Percentiles rank a stretch among this genome's conserved stretches.
These are phyloP conservation scores for Penicillium dipodomyicola DNA, from an alignment of 495 filamentous ascomycete species.

Conservation along the genomic window DNA sequence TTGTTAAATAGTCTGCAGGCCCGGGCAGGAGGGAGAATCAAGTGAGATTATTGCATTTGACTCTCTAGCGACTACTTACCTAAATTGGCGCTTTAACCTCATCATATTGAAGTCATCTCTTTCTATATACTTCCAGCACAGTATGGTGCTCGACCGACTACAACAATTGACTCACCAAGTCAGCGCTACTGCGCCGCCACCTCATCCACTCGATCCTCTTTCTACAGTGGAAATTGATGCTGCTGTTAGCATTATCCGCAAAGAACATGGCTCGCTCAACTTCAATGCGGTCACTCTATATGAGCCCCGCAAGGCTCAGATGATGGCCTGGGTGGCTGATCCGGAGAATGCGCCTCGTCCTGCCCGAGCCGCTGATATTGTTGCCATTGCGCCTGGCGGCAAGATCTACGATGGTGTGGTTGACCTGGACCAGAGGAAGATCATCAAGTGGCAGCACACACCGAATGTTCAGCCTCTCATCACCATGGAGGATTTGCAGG, in stretches of 20 bases:
- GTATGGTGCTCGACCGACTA: conserved; percentile 66
- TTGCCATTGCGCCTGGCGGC: conserved; percentile 76
- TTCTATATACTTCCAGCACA: conserved; percentile 2
- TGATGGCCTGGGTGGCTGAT: conserved; percentile 76
- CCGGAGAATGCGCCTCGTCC: conserved; percentile 62
- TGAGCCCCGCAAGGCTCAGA: conserved; percentile 84
- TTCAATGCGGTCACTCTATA: conserved; percentile 90
- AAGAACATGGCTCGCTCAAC: conserved; percentile 66
- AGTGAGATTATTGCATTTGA: not conserved
- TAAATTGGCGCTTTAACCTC: not conserved
- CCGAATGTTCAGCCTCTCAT: conserved; percentile 87
- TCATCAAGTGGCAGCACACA: conserved; percentile 72
- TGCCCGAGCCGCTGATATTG: conserved; percentile 73
- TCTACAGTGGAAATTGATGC: conserved; percentile 72
- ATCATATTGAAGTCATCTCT: not conserved
- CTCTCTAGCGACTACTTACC: not conserved
- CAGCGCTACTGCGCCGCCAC: conserved; percentile 51
- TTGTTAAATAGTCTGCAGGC: conserved; percentile 4
- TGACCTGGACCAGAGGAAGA: conserved; percentile 66
- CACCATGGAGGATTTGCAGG: conserved; percentile 90
- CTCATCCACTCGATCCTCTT: conserved; percentile 86
- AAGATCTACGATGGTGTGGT: conserved; percentile 86
- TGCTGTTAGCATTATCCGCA: conserved; percentile 65
- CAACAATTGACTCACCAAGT: conserved; percentile 67
- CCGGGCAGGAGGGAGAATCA: not conserved